Percentiles rank a stretch among this genome's conserved stretches.
phyloP scores from a whole-genome alignment of 2,329 filamentous ascomycete genomes.

The Penicillium sp. region DNA sequence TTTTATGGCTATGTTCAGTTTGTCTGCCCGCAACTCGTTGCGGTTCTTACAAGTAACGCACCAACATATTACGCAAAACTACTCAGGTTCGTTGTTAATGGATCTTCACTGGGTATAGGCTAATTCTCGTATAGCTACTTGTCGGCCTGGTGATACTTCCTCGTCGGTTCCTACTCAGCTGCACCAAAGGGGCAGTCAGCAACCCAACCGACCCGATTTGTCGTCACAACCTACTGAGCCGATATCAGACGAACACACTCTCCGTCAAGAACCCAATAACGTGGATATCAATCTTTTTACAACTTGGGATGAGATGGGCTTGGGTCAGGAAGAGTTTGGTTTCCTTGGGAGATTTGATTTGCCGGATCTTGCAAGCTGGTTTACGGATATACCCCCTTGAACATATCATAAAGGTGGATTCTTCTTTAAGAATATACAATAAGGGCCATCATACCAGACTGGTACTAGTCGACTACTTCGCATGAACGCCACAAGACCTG shows the following conservation, averaged over 20 bases:
- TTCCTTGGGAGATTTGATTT: slow-evolving; percentile 26
- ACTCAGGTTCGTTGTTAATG: slow-evolving; percentile 11
- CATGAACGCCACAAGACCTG: no score
- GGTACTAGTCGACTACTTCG: background rate
- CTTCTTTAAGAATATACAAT: no score
- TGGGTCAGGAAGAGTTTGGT: slow-evolving; percentile 24
- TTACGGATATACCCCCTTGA: slow-evolving; percentile 18
- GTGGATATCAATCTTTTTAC: slow-evolving; percentile 17
- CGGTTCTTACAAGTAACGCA: slow-evolving; percentile 30
- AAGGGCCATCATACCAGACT: background rate
- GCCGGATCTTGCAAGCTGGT: slow-evolving; percentile 26
- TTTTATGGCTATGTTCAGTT: slow-evolving; percentile 31
- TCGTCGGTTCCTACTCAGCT: slow-evolving; percentile 3
- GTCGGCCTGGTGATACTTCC: slow-evolving; percentile 6
- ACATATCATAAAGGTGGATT: background rate
- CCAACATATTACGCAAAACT: slow-evolving; percentile 24
- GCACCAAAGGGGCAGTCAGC: slow-evolving; percentile 8
- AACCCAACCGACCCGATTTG: background rate
- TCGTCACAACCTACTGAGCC: slow-evolving; percentile 1
- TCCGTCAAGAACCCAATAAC: slow-evolving; percentile 2
- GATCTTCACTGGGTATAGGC: background rate
- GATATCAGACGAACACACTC: background rate
- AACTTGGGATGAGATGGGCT: slow-evolving; percentile 22
- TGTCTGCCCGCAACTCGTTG: slow-evolving; percentile 32
- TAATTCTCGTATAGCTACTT: slow-evolving; percentile 8